Conservation (phyloP, 2,329 filamentous ascomycete species). For the Colletotrichum horii region DNA sequence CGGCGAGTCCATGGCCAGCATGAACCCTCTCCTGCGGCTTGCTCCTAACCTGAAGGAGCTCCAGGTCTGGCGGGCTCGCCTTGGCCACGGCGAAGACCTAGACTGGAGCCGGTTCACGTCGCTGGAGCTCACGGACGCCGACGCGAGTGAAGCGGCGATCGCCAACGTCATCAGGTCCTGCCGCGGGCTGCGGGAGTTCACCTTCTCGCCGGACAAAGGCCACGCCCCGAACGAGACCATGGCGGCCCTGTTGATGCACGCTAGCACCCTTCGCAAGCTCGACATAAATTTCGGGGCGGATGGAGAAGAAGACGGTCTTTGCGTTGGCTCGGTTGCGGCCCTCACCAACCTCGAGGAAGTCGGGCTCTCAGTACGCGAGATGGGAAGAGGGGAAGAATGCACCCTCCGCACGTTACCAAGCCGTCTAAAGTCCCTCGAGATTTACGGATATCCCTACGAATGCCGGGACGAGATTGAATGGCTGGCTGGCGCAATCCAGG, state of each 20-base stretch:
- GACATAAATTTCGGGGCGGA: background rate
- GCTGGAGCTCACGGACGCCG: background rate
- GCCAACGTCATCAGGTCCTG: background rate
- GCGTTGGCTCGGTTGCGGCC: background rate
- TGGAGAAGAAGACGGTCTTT: background rate
- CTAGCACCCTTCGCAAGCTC: background rate
- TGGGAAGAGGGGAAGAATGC: background rate
- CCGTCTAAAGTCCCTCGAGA: background rate
- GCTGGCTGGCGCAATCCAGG: background rate
- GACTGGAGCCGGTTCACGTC: background rate
- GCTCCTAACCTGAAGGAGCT: background rate
- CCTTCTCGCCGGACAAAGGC: background rate
- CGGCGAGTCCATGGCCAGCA: background rate
- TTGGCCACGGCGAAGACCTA: background rate
- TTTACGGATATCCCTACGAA: background rate
- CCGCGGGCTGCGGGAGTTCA: background rate
- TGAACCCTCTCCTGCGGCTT: background rate
- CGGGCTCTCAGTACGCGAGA: rapidly evolving
- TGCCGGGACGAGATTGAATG: background rate
- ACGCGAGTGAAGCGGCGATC: background rate
- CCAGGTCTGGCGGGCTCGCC: background rate
- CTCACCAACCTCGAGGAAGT: background rate
- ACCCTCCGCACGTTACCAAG: background rate
- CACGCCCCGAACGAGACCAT: background rate
- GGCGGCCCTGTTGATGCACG: background rate